phyloP scores from a whole-genome alignment of 805 yeast genomes.

The Barnettozyma botsteinii region DNA sequence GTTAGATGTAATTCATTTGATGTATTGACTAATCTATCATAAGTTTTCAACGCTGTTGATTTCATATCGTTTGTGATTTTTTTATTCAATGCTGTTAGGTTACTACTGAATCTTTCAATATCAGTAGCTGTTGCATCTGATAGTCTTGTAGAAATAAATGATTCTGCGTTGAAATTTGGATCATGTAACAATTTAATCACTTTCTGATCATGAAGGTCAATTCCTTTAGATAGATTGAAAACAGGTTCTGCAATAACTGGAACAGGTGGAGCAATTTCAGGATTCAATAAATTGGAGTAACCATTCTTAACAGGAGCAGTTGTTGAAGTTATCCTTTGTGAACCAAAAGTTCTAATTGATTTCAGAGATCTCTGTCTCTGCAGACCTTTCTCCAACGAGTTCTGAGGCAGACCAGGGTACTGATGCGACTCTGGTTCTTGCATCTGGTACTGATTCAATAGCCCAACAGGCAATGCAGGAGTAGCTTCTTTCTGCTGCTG shows the following conservation, averaged over 20 bases:
- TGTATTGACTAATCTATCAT: conserved; percentile 52
- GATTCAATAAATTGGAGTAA: too few relatives aligned
- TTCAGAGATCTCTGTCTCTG: conserved; percentile 6
- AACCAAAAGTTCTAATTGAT: neutral
- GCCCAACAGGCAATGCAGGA: conserved; percentile 27
- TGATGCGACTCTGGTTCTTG: conserved; percentile 1
- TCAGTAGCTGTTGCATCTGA: conserved; percentile 64
- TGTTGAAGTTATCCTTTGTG: conserved; percentile 1
- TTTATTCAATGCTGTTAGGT: conserved; percentile 42
- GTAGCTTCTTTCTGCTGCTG: conserved; percentile 10
- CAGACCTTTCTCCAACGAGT: conserved; percentile 2
- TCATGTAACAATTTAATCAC: conserved; percentile 32
- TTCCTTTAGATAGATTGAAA: conserved; percentile 9
- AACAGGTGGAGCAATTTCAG: conserved; percentile 6
- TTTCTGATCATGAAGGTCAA: conserved; percentile 21
- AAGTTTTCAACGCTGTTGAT: conserved; percentile 54
- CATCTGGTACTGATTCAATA: conserved; percentile 16
- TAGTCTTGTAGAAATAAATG: conserved; percentile 44
- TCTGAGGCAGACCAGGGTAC: conserved; percentile 7
- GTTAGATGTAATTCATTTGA: conserved; percentile 58
- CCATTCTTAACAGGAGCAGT: neutral
- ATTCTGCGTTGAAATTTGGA: conserved; percentile 41
- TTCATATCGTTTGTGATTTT: conserved; percentile 54
- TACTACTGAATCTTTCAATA: conserved; percentile 62
- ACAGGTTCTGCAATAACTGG: conserved; percentile 3